Conservation (phyloP, 148 eudicot species). For the Vaccinium vitisidaea region DNA sequence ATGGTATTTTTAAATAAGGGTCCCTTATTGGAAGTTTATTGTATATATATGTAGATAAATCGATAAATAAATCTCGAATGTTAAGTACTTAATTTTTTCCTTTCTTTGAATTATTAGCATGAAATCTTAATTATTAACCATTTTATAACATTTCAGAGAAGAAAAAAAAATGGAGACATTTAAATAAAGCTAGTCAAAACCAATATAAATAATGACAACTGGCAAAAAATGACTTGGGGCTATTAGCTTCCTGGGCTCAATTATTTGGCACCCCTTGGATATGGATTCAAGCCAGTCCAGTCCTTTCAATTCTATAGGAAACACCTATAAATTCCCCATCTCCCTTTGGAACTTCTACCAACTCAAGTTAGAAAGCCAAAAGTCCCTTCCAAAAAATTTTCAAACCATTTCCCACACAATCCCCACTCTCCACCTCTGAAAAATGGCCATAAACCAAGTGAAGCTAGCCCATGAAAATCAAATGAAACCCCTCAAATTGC, state of each 20-base stretch:
- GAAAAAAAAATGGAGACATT: not conserved
- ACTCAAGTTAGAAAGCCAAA: not conserved
- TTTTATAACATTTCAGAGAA: not conserved
- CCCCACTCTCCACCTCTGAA: not conserved
- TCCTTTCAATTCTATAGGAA: not conserved
- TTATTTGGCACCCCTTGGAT: conserved; percentile 7
- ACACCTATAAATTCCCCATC: conserved; percentile 17
- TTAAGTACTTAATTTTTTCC: not conserved
- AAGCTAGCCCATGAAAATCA: conserved; percentile 17
- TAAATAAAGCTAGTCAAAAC: not conserved
- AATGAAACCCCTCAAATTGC: conserved; percentile 21
- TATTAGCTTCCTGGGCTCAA: conserved; percentile 11
- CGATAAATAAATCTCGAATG: not conserved
- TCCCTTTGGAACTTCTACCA: conserved; percentile 2
- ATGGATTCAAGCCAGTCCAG: conserved; percentile 1
- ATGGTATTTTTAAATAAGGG: too few species aligned
- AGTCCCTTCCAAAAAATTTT: not conserved
- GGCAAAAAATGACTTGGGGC: not conserved
- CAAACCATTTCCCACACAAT: not conserved
- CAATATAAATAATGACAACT: not conserved
- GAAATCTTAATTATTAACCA: not conserved
- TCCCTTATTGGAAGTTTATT: too few species aligned
- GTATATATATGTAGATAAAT: too few species aligned
- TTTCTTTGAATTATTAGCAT: not conserved
- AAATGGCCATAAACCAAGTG: conserved; percentile 21